Conservation (phyloP, 2,329 filamentous ascomycete species). For the Pyrenochaeta sp. region DNA sequence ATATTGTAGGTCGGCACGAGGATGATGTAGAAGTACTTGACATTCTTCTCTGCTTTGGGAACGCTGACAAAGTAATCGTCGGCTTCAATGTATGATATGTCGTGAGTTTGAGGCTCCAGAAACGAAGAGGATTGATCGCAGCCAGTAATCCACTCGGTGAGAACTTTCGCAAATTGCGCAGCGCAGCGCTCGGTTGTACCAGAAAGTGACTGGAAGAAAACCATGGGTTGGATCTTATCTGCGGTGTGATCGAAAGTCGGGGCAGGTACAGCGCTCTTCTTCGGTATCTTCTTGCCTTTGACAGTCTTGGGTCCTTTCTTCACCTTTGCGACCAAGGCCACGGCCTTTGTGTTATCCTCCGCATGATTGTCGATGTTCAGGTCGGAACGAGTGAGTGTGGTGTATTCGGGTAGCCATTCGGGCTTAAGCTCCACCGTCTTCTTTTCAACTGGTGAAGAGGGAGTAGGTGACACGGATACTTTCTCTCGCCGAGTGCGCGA, state of each 20-base stretch:
- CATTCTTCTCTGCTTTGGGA: slow-evolving; percentile 66
- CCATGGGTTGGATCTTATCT: slow-evolving; percentile 71
- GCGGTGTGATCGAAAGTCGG: slow-evolving; percentile 36
- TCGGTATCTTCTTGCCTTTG: slow-evolving; percentile 43
- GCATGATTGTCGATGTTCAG: slow-evolving; percentile 41
- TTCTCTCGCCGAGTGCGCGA: slow-evolving; percentile 39
- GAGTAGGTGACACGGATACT: slow-evolving; percentile 38
- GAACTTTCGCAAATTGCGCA: slow-evolving; percentile 65
- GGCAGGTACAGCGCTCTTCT: slow-evolving; percentile 25
- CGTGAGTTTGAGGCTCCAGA: slow-evolving; percentile 71
- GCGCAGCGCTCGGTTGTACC: slow-evolving; percentile 81
- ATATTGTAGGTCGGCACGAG: slow-evolving; percentile 94
- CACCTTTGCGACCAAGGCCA: slow-evolving; percentile 27
- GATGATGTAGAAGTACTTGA: slow-evolving; percentile 81
- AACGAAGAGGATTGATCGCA: slow-evolving; percentile 50
- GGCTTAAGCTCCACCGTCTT: slow-evolving; percentile 40
- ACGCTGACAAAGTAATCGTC: slow-evolving; percentile 89
- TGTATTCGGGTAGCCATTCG: slow-evolving; percentile 48
- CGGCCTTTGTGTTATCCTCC: slow-evolving; percentile 33
- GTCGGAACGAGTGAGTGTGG: slow-evolving; percentile 26
- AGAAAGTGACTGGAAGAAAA: slow-evolving; percentile 92
- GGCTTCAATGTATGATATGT: slow-evolving; percentile 86
- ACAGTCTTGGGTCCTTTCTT: slow-evolving; percentile 50
- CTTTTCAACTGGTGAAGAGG: slow-evolving; percentile 44
- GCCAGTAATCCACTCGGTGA: slow-evolving; percentile 57